A percentile compares a stretch with the other conserved stretches of the same genome.
These are phyloP conservation scores for Gossypium gossypioides DNA, from an alignment of 441 rosid genomes.

Conservation along the genomic window DNA sequence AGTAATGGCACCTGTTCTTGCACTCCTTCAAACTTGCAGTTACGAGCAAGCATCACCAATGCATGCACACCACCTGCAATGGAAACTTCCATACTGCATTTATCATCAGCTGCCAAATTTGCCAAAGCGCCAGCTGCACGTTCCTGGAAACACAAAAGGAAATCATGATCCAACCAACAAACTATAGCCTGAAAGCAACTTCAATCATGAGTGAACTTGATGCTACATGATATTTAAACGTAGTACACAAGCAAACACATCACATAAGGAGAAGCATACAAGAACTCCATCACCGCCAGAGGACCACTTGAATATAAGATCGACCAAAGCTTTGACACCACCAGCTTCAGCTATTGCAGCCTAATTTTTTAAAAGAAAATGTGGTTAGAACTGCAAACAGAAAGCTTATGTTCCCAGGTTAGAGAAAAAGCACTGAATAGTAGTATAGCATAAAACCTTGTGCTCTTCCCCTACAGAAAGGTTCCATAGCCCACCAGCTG, in stretches of 20 bases:
- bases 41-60: slow-evolving; percentile 87
- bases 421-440: background rate
- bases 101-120: slow-evolving; percentile 95
- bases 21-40: slow-evolving; percentile 87
- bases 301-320: slow-evolving; percentile 90
- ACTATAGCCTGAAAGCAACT: slow-evolving; percentile 4
- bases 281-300: slow-evolving; percentile 82
- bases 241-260: background rate
- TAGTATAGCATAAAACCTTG: slow-evolving; percentile 40
- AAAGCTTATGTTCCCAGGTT: background rate
- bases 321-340: slow-evolving; percentile 85
- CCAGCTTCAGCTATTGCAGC: slow-evolving; percentile 94
- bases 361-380: slow-evolving; percentile 23
- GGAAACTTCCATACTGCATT: slow-evolving; percentile 91
- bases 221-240: background rate
- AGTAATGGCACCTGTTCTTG: slow-evolving; percentile 76
- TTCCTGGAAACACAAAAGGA: slow-evolving; percentile 47
- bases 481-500: slow-evolving; percentile 99
- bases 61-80: slow-evolving; percentile 87
- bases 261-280: slow-evolving; percentile 34
- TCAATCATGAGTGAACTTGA: background rate
- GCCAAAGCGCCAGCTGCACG: slow-evolving; percentile 99
- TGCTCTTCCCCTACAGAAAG: slow-evolving; percentile 99
- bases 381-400: slow-evolving; percentile 12
- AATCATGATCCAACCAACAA: slow-evolving; percentile 8